These are phyloP conservation scores for Candida vartiovaarae DNA, from an alignment of 805 yeast genomes.

Conservation along the genomic window DNA sequence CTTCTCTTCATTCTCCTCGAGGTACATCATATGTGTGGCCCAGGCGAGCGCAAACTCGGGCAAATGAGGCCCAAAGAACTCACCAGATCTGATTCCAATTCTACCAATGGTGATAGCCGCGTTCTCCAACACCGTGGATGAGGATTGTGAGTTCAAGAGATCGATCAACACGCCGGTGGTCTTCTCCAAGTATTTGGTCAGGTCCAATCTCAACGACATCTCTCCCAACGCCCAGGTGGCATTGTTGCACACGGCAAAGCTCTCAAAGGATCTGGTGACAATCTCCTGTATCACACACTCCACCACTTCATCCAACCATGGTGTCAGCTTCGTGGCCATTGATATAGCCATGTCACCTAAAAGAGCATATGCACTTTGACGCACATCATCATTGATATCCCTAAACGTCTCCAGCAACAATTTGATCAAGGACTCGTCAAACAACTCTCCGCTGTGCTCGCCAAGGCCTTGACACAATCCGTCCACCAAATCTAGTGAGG, in stretches of 20 bases:
- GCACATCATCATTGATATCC: conserved; percentile 77
- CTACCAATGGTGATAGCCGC: conserved; percentile 88
- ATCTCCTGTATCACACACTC: conserved; percentile 66
- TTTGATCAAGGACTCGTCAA: conserved; percentile 46
- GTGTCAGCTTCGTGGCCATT: conserved; percentile 27
- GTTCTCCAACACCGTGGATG: conserved; percentile 67
- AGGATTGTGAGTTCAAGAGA: conserved; percentile 48
- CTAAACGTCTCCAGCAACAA: conserved; percentile 63
- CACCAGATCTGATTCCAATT: conserved; percentile 60
- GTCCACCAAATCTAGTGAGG: conserved; percentile 84
- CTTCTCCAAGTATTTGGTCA: conserved; percentile 47
- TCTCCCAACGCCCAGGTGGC: conserved; percentile 95
- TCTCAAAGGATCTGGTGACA: conserved; percentile 40
- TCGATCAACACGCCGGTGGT: conserved; percentile 52
- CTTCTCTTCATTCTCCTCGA: conserved; percentile 82
- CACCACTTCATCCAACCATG: conserved; percentile 45
- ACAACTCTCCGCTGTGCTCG: conserved; percentile 48
- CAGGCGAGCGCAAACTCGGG: conserved; percentile 55
- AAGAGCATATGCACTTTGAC: conserved; percentile 87
- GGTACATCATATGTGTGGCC: conserved; percentile 60
- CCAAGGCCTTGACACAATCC: conserved; percentile 90
- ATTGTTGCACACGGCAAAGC: conserved; percentile 70
- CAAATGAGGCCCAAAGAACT: conserved; percentile 50
- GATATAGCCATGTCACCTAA: conserved; percentile 82
- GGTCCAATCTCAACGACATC: conserved; percentile 52